Conservation (phyloP, 208 protist species). For the Leishmania mexicana region DNA sequence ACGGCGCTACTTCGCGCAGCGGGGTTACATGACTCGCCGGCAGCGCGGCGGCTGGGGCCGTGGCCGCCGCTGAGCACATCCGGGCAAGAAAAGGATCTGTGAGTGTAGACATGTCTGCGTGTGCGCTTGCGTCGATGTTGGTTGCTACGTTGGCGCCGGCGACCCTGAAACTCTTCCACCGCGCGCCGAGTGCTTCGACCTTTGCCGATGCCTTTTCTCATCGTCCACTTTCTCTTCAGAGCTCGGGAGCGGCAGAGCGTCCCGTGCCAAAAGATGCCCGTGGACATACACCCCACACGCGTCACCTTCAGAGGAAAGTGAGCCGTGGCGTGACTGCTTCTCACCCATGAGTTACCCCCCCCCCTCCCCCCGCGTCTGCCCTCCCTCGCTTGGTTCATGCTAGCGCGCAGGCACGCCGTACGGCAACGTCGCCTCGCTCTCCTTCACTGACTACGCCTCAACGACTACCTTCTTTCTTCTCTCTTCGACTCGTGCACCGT, state of each 20-base stretch:
- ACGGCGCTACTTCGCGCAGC: slow-evolving; percentile 40
- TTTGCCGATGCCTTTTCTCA: too few species aligned
- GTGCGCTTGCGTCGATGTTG: neutral
- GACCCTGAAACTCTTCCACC: neutral
- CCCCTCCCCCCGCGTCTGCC: too few species aligned
- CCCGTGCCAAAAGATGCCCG: neutral
- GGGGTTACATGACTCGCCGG: slow-evolving; percentile 25
- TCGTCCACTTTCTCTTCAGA: neutral
- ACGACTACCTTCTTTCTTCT: neutral
- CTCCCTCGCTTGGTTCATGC: neutral
- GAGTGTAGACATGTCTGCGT: neutral
- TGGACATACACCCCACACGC: neutral
- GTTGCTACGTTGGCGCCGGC: neutral
- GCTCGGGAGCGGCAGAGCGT: neutral
- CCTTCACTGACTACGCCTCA: neutral
- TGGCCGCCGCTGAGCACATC: slow-evolving; percentile 16
- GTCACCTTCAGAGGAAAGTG: neutral
- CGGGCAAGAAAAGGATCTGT: neutral
- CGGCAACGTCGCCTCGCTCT: neutral
- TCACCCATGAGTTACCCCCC: neutral
- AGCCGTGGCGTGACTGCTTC: neutral
- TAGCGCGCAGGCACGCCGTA: neutral
- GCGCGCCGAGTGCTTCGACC: neutral
- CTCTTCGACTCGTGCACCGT: neutral
- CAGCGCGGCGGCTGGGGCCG: slow-evolving; percentile 13